phyloP scores from a whole-genome alignment of 129 eudicot genomes.

The sunflower (Helianthus annuus) region DNA sequence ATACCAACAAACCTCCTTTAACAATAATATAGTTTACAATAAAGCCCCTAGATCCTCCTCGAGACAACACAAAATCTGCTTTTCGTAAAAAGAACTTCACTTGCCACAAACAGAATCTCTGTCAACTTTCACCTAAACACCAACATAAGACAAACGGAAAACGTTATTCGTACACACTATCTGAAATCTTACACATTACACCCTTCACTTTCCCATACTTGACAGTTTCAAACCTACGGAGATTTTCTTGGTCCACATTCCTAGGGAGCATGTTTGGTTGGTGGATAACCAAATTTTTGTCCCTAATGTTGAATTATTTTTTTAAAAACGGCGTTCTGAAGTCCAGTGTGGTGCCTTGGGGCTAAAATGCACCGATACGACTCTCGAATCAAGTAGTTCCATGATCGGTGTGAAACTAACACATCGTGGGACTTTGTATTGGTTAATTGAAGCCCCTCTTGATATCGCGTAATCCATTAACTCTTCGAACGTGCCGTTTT shows the following conservation, averaged over 20 bases:
- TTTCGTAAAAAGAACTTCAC: constrained; percentile 26
- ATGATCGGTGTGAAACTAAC: constrained; percentile 62
- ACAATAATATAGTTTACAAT: constrained; percentile 24
- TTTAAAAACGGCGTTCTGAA: constrained; percentile 53
- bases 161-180: constrained; percentile 33
- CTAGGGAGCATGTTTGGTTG: constrained; percentile 36
- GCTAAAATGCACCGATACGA: constrained; percentile 67
- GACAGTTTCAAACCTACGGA: constrained; percentile 19
- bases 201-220: constrained; percentile 25
- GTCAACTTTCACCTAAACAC: constrained; percentile 34
- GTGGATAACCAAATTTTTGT: constrained; percentile 27
- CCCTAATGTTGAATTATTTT: neutral
- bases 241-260: constrained; percentile 14
- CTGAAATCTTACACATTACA: constrained; percentile 31
- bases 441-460: constrained; percentile 81
- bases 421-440: constrained; percentile 83
- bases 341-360: constrained; percentile 65
- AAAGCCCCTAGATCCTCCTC: constrained; percentile 39
- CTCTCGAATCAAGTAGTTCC: constrained; percentile 74
- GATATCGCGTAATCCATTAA: constrained; percentile 91
- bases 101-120: constrained; percentile 43
- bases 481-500: constrained; percentile 81
- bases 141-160: constrained; percentile 40
- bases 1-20: constrained; percentile 21
- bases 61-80: constrained; percentile 43